These are phyloP conservation scores for Ziziphus jujuba DNA, from an alignment of 306 rosid species.

Conservation along the genomic window DNA sequence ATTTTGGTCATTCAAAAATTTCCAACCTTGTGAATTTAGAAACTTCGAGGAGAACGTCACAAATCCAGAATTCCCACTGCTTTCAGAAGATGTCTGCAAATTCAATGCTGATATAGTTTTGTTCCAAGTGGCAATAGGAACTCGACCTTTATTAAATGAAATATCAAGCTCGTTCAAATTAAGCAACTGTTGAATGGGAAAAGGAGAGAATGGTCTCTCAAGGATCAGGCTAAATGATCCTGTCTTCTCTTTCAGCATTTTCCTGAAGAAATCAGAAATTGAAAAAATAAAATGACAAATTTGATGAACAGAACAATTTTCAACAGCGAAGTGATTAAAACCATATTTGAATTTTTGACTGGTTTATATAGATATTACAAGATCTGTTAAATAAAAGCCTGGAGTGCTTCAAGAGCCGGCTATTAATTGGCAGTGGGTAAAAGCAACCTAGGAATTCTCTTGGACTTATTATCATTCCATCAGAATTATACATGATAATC, in stretches of 20 bases:
- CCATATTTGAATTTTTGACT: conserved; percentile 3
- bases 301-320: conserved; percentile 47
- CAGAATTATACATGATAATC: no score
- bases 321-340: conserved; percentile 17
- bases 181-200: conserved; percentile 53
- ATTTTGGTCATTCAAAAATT: conserved; percentile 47
- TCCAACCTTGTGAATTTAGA: conserved; percentile 59
- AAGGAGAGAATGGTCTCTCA: conserved; percentile 54
- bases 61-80: conserved; percentile 68
- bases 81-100: conserved; percentile 54
- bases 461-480: no score
- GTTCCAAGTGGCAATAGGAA: conserved; percentile 80
- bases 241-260: conserved; percentile 56
- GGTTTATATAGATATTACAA: not conserved
- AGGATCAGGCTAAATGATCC: conserved; percentile 54
- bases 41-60: conserved; percentile 68
- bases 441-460: no score
- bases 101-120: conserved; percentile 58
- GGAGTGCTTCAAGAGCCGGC: no score
- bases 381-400: not conserved
- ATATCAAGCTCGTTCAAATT: conserved; percentile 57
- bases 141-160: conserved; percentile 76
- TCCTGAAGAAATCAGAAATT: conserved; percentile 67
- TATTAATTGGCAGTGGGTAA: no score
- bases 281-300: conserved; percentile 61